These are phyloP conservation scores for Albifimbria verrucaria DNA, from an alignment of 2,329 filamentous ascomycete genomes.

Conservation along the genomic window DNA sequence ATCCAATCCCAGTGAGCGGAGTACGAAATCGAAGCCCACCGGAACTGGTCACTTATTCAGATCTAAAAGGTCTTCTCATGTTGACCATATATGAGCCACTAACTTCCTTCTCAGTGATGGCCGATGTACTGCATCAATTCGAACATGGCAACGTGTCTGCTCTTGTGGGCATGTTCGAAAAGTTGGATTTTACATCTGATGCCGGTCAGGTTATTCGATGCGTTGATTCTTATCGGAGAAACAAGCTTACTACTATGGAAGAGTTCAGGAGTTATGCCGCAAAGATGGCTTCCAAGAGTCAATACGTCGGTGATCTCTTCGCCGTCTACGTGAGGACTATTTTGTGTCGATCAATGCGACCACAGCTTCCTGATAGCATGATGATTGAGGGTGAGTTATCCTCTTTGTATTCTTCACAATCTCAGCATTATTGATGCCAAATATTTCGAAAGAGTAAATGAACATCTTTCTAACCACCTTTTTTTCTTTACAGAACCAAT, in stretches of 20 bases:
- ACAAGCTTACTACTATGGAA: constrained; percentile 22
- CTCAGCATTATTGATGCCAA: constrained; percentile 1
- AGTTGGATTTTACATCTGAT: constrained; percentile 12
- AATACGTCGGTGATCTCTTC: constrained; percentile 26
- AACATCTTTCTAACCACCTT: constrained; percentile 13
- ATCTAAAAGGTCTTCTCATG: constrained; percentile 24
- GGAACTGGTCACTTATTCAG: constrained; percentile 22
- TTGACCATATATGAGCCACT: constrained; percentile 17
- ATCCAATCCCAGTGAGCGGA: constrained; percentile 20
- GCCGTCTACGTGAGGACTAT: constrained; percentile 21
- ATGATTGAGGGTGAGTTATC: constrained; percentile 16
- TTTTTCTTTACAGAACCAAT: constrained; percentile 18
- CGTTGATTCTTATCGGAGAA: constrained; percentile 24
- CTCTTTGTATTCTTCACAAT: not conserved
- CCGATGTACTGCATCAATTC: constrained; percentile 20
- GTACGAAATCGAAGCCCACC: constrained; percentile 10
- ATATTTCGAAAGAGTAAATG: too few species aligned
- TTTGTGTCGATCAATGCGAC: constrained; percentile 21
- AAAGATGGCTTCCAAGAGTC: constrained; percentile 22
- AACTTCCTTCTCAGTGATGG: constrained; percentile 20
- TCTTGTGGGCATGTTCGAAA: constrained; percentile 17
- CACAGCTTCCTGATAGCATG: constrained; percentile 25
- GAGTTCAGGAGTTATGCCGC: constrained; percentile 21
- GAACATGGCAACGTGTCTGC: constrained; percentile 23
- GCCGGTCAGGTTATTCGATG: constrained; percentile 19